Percentiles rank a stretch among this genome's conserved stretches.
Conservation (phyloP, 2,329 filamentous ascomycete genomes). For the Paramyrothecium sp. region DNA sequence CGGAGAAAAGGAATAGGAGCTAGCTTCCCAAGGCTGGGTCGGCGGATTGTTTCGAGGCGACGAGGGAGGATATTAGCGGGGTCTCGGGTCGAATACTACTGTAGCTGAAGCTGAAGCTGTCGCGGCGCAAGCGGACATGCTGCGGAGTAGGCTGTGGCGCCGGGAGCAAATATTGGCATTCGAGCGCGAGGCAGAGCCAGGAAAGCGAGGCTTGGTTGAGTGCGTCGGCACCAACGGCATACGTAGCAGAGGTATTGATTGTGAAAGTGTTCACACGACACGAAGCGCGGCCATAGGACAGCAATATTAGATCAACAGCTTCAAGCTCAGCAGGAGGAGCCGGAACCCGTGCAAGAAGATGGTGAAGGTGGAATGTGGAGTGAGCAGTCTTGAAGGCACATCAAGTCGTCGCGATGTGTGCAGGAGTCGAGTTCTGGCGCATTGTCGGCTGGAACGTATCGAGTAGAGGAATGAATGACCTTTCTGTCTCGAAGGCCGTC, state of each 20-base stretch:
- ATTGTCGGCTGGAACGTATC: neutral
- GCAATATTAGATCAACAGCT: neutral
- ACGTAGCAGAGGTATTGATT: neutral
- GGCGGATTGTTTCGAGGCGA: no score
- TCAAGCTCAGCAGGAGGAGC: neutral
- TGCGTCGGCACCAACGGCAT: neutral
- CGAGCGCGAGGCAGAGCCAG: neutral
- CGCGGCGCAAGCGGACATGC: conserved; percentile 22
- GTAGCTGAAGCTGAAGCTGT: conserved; percentile 14
- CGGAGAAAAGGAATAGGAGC: neutral
- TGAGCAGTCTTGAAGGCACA: neutral
- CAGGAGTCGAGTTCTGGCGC: neutral
- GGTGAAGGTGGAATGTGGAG: neutral
- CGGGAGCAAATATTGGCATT: neutral
- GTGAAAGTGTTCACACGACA: no score
- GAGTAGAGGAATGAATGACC: no score
- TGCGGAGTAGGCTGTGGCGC: conserved; percentile 9
- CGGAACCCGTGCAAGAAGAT: neutral
- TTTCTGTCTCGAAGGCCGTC: no score
- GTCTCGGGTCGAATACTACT: conserved; percentile 13
- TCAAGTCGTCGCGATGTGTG: neutral
- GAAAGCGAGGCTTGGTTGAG: neutral
- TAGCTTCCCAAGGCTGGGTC: no score
- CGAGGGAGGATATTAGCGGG: neutral
- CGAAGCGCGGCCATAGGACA: neutral